Base-by-base conservation (phyloP, 257 asterid genomes). In the Przewalskia tangutica region DNA sequence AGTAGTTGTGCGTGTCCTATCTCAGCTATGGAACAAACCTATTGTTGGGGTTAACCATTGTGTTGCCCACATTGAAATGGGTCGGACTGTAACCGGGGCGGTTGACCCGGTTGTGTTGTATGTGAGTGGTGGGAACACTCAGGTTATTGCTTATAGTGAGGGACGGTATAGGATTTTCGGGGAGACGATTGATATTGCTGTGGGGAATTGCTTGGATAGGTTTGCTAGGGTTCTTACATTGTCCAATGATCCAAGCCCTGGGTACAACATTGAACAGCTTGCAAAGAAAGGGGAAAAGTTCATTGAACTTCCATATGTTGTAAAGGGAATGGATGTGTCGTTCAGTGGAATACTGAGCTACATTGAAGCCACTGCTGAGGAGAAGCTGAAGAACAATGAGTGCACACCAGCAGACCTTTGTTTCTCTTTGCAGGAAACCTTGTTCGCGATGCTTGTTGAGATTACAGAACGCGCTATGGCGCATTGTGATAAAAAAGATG, bases 191-290 rank as follows among this genome's bases (percentile, higher is more conserved):
- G 98, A 95, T 82, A 95, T 93, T 70, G 98, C 98, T 0, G 97
- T 95, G 58, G 98, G 98, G 16, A 95, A 95, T 89, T 95, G 99
- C 82, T 87, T 95, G 89, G 99, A 95, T 83, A 90, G 99, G 85
- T 95, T 95, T 89, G 99, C 99, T n/a, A 86, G 99, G 89, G 98
- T 95, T 82, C 95, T 95, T 77, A 94, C 84, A 20, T 88, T 95
- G 81, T 95, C 99, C 16, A 95, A 95, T 82, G 98, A 95, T 87
- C 99, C 98, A 59, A 95, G 98, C 83, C 98, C 98, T 11, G 99
- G 99, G n/a, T 95, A 95, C 90, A 95, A 94, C 86, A 95, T 95
- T 70, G 99, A 95, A 88, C 98, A 95, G 97, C 98, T 94, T 86
- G 99, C 99, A 3, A 95, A 94, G 89, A 94, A 94, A 68, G 99